phyloP scores from a whole-genome alignment of 176 grass and related monocot species.

The Juncus inflexus region DNA sequence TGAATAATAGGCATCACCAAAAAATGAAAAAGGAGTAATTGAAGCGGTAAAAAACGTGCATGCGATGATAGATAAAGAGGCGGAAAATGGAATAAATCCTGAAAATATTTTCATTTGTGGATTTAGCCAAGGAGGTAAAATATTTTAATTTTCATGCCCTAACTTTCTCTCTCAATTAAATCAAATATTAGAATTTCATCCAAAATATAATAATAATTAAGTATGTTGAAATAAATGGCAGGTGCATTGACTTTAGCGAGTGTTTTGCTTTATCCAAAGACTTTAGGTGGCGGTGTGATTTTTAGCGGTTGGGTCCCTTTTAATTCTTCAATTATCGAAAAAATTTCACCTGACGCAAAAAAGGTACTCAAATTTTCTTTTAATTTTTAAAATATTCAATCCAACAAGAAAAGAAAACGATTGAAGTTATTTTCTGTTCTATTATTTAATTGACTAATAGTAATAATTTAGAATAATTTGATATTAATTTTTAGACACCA shows the following conservation, averaged over 20 bases:
- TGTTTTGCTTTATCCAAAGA: slow-evolving; percentile 82
- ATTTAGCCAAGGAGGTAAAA: slow-evolving; percentile 74
- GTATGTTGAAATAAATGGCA: background rate
- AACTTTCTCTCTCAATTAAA: background rate
- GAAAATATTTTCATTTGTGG: slow-evolving; percentile 85
- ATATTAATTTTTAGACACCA: slow-evolving; percentile 52
- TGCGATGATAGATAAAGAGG: slow-evolving; percentile 78
- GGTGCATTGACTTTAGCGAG: slow-evolving; percentile 84
- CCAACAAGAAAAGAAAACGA: background rate
- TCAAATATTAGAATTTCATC: background rate
- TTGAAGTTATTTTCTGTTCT: no score
- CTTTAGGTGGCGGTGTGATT: slow-evolving; percentile 64
- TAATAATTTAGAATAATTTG: slow-evolving; percentile 2
- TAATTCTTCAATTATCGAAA: slow-evolving; percentile 55
- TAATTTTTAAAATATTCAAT: background rate
- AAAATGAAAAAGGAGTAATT: slow-evolving; percentile 66
- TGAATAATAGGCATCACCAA: slow-evolving; percentile 55
- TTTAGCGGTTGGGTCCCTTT: slow-evolving; percentile 95
- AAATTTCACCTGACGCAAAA: slow-evolving; percentile 66
- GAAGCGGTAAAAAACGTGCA: slow-evolving; percentile 80
- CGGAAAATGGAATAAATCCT: slow-evolving; percentile 55
- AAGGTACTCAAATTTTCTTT: slow-evolving; percentile 35
- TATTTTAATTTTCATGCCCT: background rate
- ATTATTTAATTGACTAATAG: background rate
- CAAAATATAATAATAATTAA: background rate